Evolutionary conservation across 768 basidiomycete species (phyloP).

Genomic region (Lactifluus volemus): DNA sequence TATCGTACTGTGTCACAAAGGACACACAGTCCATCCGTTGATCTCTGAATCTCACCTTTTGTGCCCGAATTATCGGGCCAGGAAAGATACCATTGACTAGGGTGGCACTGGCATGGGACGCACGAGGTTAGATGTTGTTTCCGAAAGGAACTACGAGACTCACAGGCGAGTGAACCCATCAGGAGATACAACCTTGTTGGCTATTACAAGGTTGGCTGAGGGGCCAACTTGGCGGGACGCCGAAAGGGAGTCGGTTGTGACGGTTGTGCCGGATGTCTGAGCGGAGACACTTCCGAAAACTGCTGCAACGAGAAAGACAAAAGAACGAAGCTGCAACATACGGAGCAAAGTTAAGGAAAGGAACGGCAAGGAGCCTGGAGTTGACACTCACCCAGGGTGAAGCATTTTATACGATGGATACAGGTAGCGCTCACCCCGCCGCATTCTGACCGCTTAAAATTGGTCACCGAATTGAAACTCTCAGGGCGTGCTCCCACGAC

Average conservation of each 20-base stretch:
- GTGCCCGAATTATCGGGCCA: conserved; percentile 4
- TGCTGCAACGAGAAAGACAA: conserved; percentile 1
- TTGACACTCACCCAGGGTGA: not conserved
- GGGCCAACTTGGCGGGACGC: conserved; percentile 17
- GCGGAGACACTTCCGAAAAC: conserved; percentile 5
- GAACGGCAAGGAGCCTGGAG: not conserved
- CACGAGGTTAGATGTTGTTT: not conserved
- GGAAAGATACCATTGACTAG: not conserved
- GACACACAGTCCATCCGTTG: no score
- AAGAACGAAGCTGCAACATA: not conserved
- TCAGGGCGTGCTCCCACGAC: no score
- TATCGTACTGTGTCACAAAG: not conserved
- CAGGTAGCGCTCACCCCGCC: not conserved
- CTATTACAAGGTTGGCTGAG: conserved; percentile 17
- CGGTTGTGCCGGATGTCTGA: not conserved
- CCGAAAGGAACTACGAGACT: not conserved
- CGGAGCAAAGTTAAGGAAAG: not conserved
- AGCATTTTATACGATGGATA: not conserved
- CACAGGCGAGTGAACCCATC: conserved; percentile 22
- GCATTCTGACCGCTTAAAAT: not conserved
- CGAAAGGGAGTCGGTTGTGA: no score
- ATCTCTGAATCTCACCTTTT: not conserved
- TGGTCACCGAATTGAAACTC: no score
- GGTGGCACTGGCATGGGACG: not conserved
- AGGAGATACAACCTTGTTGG: conserved; percentile 19